phyloP scores from a whole-genome alignment of 2,329 filamentous ascomycete species.

The Sporothrix brunneoviolacea region DNA sequence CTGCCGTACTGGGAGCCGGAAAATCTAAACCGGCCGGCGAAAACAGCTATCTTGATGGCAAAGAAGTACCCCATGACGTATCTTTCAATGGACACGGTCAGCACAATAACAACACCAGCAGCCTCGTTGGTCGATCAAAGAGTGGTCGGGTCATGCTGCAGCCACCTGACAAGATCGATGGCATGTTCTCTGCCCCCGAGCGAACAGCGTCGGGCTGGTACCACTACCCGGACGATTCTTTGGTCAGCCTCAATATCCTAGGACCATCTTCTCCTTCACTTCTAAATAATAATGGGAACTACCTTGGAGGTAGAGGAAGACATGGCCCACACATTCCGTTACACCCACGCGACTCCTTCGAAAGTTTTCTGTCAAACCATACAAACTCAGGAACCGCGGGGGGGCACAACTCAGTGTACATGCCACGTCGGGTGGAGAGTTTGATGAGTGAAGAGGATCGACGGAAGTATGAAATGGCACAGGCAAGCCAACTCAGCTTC shows the following conservation, averaged over 20 bases:
- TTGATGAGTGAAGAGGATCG: conserved; percentile 75
- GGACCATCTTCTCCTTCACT: conserved; percentile 18
- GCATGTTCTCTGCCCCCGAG: conserved; percentile 68
- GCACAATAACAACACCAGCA: background rate
- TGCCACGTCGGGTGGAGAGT: conserved; percentile 63
- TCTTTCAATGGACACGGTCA: background rate
- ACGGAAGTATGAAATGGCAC: conserved; percentile 64
- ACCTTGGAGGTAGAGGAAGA: background rate
- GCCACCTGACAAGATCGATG: conserved; percentile 68
- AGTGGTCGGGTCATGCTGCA: conserved; percentile 48
- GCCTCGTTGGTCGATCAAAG: conserved; percentile 36
- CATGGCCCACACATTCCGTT: conserved; percentile 34
- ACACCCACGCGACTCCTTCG: conserved; percentile 56
- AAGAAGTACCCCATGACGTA: background rate
- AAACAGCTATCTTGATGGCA: background rate
- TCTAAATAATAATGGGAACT: conserved; percentile 26
- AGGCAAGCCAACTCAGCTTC: conserved; percentile 42
- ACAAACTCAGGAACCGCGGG: conserved; percentile 30
- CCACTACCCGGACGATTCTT: conserved; percentile 60
- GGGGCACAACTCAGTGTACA: conserved; percentile 50
- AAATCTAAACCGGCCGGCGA: background rate
- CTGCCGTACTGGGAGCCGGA: background rate
- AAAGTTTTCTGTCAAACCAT: conserved; percentile 55
- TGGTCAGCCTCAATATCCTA: conserved; percentile 44
- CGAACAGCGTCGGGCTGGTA: conserved; percentile 63